Conservation (phyloP, 371 early-diverging fungal genomes). For the Dinochytrium kinnereticum region DNA sequence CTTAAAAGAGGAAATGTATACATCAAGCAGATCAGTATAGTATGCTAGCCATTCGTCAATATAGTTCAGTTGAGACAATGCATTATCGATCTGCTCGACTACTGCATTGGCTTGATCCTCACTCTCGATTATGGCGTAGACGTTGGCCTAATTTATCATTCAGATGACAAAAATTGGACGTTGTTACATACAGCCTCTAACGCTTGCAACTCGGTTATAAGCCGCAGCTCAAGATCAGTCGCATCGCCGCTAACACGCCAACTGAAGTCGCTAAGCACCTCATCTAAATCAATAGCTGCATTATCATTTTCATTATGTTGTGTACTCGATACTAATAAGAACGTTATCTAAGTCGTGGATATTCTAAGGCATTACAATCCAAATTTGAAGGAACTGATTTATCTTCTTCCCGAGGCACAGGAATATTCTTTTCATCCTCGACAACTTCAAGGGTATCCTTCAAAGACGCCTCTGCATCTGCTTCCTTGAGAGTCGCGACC, state of each 20-base stretch:
- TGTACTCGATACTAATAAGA: not conserved
- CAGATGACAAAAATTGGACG: not conserved
- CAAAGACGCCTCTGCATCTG: not conserved
- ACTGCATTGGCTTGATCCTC: slow-evolving; percentile 84
- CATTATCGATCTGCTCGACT: slow-evolving; percentile 78
- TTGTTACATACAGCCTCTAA: slow-evolving; percentile 78
- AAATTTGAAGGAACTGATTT: not conserved
- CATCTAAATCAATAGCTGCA: slow-evolving; percentile 53
- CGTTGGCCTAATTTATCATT: slow-evolving; percentile 70
- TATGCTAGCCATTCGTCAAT: slow-evolving; percentile 86
- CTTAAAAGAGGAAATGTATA: slow-evolving; percentile 43
- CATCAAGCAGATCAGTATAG: slow-evolving; percentile 87
- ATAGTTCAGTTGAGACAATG: slow-evolving; percentile 75
- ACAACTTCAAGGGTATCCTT: not conserved
- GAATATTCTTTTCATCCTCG: not conserved
- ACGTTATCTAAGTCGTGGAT: too few relatives aligned
- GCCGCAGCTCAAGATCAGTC: slow-evolving; percentile 66
- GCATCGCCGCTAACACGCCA: slow-evolving; percentile 73
- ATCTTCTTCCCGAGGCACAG: not conserved
- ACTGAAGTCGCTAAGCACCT: slow-evolving; percentile 69
- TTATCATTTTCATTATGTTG: slow-evolving; percentile 3
- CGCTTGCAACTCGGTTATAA: slow-evolving; percentile 67
- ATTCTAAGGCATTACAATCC: too few relatives aligned
- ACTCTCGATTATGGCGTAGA: slow-evolving; percentile 90
- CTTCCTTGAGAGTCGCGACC: not conserved